Conservation (phyloP, 2,329 filamentous ascomycete genomes). For the Cercospora beticola region DNA sequence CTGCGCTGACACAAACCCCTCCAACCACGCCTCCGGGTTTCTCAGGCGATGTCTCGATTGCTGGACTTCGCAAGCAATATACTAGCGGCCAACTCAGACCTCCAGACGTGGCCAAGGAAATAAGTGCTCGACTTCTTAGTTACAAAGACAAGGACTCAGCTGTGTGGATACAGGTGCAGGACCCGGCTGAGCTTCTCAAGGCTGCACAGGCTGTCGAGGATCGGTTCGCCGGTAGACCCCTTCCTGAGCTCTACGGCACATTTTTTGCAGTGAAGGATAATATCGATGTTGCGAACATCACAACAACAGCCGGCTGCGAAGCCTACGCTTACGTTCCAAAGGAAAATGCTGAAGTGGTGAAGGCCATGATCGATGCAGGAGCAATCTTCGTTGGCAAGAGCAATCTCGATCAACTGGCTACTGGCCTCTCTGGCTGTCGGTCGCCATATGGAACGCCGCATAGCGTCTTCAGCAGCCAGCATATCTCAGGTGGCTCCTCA, state of each 20-base stretch:
- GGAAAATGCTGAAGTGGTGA: slow-evolving; percentile 53
- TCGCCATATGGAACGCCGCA: slow-evolving; percentile 59
- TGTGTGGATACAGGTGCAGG: slow-evolving; percentile 53
- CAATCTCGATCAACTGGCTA: slow-evolving; percentile 64
- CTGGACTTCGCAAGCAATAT: slow-evolving; percentile 48
- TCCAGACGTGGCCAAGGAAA: slow-evolving; percentile 43
- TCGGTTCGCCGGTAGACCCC: slow-evolving; percentile 43
- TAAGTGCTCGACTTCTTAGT: slow-evolving; percentile 51
- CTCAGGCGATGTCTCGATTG: slow-evolving; percentile 47
- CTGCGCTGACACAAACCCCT: slow-evolving; percentile 36
- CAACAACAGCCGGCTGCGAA: slow-evolving; percentile 55
- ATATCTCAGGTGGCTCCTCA: slow-evolving; percentile 58
- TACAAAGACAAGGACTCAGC: slow-evolving; percentile 51
- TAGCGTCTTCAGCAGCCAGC: slow-evolving; percentile 52
- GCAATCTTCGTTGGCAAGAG: slow-evolving; percentile 61
- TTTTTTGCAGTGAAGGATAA: slow-evolving; percentile 60
- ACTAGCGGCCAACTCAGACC: slow-evolving; percentile 46
- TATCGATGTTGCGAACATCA: slow-evolving; percentile 53
- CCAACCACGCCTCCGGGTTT: slow-evolving; percentile 43
- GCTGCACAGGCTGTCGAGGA: slow-evolving; percentile 45
- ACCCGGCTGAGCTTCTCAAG: slow-evolving; percentile 42
- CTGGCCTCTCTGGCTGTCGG: slow-evolving; percentile 59
- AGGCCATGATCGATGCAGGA: slow-evolving; percentile 52
- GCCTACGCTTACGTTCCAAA: slow-evolving; percentile 50
- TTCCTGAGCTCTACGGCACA: slow-evolving; percentile 56